Evolutionary conservation across 345 rosid genomes (phyloP), one percentile per base, ranked within the genome.

Genomic region (Eucalyptus cloeziana): DNA sequence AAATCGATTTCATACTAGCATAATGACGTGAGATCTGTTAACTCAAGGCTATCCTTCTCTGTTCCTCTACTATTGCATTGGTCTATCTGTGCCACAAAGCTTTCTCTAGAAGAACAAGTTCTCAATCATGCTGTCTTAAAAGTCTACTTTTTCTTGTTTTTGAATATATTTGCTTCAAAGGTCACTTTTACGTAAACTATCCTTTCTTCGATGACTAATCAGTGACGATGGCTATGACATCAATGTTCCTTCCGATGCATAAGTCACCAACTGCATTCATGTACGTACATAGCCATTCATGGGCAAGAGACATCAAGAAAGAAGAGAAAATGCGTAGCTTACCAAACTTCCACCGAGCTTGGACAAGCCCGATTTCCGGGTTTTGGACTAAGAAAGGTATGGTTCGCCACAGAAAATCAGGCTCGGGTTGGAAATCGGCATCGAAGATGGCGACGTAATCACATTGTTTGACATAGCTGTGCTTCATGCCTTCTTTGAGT

Each of bases 331-430:
- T 21, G 85, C 33, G 7, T 10, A 13, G 2, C 13, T 71, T 93
- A 97, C 99, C 98, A 62, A 96, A 97, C 93, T 93, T 95, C 99
- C 99, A 97, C 5, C 99, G 99, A 43, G 99, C 94, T 87, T 97
- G 99, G 49, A 96, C 98, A 76, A 97, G 96, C 88, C 92, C 99
- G 44, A 97, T 87, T 76, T 96, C 92, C 2, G 96, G 93, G 93
- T 96, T 97, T 49, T 95, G 93, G 10, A 90, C 91, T 6, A 97
- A 95, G 86, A 94, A 97, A 8, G 99, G 99, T 64, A 97, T 89
- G 88, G 97, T 92, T 17, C 97, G 95, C 94, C 95, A 89, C 24
- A 97, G 96, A 88, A 93, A 97, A 83, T 97, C 96, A 1, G 98
- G 95, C 64, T 97, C 97, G 2, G 99, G 97, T 56, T 96, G 97